phyloP scores from a whole-genome alignment of 2,329 filamentous ascomycete genomes.

The Pestalotiopsis sp. region DNA sequence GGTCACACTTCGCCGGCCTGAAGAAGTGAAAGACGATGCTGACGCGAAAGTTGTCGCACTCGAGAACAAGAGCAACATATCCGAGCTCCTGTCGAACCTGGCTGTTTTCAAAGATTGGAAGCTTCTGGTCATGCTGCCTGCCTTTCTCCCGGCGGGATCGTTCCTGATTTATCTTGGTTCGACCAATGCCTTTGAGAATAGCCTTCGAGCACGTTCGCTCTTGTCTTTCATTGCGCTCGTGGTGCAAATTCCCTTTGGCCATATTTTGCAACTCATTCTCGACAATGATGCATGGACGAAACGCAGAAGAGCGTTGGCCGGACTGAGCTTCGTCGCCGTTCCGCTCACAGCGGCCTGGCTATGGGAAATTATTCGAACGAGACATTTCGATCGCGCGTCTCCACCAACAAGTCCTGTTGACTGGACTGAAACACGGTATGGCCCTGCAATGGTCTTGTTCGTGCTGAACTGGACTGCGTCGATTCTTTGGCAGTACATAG shows the following conservation, averaged over 20 bases:
- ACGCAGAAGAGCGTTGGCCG: constrained; percentile 20
- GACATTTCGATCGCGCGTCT: not conserved
- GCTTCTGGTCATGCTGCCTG: constrained; percentile 27
- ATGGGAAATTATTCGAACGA: constrained; percentile 9
- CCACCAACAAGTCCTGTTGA: not conserved
- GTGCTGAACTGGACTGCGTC: constrained; percentile 7
- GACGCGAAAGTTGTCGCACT: constrained; percentile 4
- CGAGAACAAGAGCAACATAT: constrained; percentile 19
- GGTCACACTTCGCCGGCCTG: constrained; percentile 21
- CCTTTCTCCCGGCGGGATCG: constrained; percentile 27
- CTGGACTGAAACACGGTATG: not conserved
- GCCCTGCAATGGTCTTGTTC: constrained; percentile 5
- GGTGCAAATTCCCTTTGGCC: constrained; percentile 32
- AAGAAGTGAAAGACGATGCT: constrained; percentile 24
- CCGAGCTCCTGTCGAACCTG: constrained; percentile 30
- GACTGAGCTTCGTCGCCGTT: constrained; percentile 21
- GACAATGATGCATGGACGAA: constrained; percentile 13
- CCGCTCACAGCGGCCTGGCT: constrained; percentile 5
- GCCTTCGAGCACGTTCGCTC: constrained; percentile 18
- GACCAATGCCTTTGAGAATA: constrained; percentile 24
- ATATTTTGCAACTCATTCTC: constrained; percentile 22
- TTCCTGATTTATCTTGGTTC: constrained; percentile 35
- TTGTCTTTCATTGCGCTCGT: constrained; percentile 32
- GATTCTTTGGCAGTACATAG: constrained; percentile 8
- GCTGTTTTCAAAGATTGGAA: constrained; percentile 21